Conservation (phyloP, 2,329 filamentous ascomycete genomes). For the Teratosphaeriaceae sp. region DNA sequence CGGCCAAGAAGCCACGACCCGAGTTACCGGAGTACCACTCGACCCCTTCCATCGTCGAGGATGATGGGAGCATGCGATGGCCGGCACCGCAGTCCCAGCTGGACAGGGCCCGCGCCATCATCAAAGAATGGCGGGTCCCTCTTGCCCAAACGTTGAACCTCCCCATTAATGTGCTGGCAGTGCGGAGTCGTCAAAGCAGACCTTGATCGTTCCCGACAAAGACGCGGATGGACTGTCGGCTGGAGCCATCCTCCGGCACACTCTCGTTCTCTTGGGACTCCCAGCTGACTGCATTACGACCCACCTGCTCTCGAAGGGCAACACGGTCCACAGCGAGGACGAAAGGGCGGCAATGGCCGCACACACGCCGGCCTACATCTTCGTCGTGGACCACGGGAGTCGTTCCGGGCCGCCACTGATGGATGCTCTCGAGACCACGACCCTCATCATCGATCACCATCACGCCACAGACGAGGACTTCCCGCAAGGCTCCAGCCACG, state of each 20-base stretch:
- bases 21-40: slow-evolving; percentile 41
- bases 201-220: slow-evolving; percentile 61
- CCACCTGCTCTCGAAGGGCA: slow-evolving; percentile 55
- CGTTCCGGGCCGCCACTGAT: slow-evolving; percentile 49
- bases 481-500: slow-evolving; percentile 47
- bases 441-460: slow-evolving; percentile 58
- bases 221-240: slow-evolving; percentile 62
- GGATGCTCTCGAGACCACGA: slow-evolving; percentile 40
- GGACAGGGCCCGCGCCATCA: slow-evolving; percentile 48
- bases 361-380: slow-evolving; percentile 49
- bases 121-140: slow-evolving; percentile 48
- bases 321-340: slow-evolving; percentile 48
- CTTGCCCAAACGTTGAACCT: neutral
- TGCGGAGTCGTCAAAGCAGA: slow-evolving; percentile 44
- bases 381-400: slow-evolving; percentile 61
- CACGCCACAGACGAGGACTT: slow-evolving; percentile 51
- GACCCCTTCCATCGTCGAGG: slow-evolving; percentile 36
- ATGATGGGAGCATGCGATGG: slow-evolving; percentile 50
- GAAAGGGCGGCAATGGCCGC: slow-evolving; percentile 48
- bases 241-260: slow-evolving; percentile 56
- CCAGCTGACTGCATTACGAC: slow-evolving; percentile 46
- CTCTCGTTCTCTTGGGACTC: slow-evolving; percentile 53
- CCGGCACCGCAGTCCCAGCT: slow-evolving; percentile 54
- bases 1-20: slow-evolving; percentile 23
- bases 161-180: slow-evolving; percentile 31